phyloP scores from a whole-genome alignment of 2,329 filamentous ascomycete genomes.

The Sporothrix sp. region DNA sequence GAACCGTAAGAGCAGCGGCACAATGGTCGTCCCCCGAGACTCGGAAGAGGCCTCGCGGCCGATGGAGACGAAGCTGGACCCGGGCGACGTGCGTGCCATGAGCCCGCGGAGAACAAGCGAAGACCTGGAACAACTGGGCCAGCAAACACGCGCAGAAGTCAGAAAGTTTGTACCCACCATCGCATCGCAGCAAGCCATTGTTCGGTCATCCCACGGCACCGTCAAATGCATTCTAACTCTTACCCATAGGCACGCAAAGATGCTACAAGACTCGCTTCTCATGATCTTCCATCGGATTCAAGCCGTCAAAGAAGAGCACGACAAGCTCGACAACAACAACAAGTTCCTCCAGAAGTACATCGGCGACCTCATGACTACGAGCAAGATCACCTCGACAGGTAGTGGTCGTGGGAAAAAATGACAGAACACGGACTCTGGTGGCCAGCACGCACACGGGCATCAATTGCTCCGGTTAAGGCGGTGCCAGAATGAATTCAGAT shows the following conservation, averaged over 20 bases:
- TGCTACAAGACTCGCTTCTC: constrained; percentile 78
- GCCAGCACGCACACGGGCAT: background rate
- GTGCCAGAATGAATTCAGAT: background rate
- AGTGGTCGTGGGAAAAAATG: constrained; percentile 45
- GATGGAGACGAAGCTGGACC: constrained; percentile 65
- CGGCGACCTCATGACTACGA: constrained; percentile 85
- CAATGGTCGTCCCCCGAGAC: constrained; percentile 72
- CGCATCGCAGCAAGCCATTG: background rate
- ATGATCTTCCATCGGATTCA: constrained; percentile 91
- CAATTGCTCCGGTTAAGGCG: background rate
- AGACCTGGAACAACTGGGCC: constrained; percentile 78
- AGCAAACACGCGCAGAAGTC: constrained; percentile 63
- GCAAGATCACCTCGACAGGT: constrained; percentile 54
- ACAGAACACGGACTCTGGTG: constrained; percentile 17
- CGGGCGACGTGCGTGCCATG: constrained; percentile 88
- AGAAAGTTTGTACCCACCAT: constrained; percentile 36
- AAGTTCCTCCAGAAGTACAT: constrained; percentile 97
- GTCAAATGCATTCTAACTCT: no score
- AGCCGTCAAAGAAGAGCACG: constrained; percentile 85
- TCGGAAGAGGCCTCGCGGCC: constrained; percentile 57
- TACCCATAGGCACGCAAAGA: constrained; percentile 71
- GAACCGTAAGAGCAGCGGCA: constrained; percentile 69
- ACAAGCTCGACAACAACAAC: constrained; percentile 95
- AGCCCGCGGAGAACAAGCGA: constrained; percentile 84
- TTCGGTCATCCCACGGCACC: background rate